Evolutionary conservation across 140 eudicot genomes (phyloP), one percentile per base, ranked within the genome.

Genomic region (Senecio squalidus): DNA sequence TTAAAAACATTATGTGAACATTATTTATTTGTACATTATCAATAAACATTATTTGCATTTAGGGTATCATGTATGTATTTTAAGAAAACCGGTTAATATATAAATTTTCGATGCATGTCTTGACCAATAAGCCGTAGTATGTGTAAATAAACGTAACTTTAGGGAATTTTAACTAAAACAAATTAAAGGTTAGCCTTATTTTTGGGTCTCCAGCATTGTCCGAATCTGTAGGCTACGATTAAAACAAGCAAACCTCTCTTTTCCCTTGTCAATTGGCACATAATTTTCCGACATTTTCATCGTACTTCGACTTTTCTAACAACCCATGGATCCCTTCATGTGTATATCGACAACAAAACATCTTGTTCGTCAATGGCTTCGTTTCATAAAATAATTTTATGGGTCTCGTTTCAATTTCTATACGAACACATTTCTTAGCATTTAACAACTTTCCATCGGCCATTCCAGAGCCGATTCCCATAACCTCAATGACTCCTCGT

Each of bases 341-440:
- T 62, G 52, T 44, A 43, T 71, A 54, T 54, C 71, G 36, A 71
- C 55, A 71, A 34, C 60, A 33, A 8, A 34, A 55, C 23, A 8
- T 16, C 54, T 2, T 16, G 25, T 63, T 46, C 72, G 20, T 47
- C 77, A 55, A 63, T 10, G 71, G 60, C 40, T 63, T 64, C 67
- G 18, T 63, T 64, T 64, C 16, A 36, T 31, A 61, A 2, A 17
- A 17, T 31, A 36, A 24, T 64, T 64, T 71, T 72, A 55, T 72
- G 77, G 77, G 77, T 64, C 71, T 62, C 71, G 71, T 44, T 55
- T 72, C 77, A 16, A 64, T 63, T 22, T 64, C 69, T 18, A 64
- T 55, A 26, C 77, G 67, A 72, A 64, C 72, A 64, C 77, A 64
- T 64, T 72, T 64, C 62, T 64, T 72, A 64, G 66, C 77, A 14